Evolutionary conservation across 2,329 filamentous ascomycete species (phyloP).

Genomic region (Talaromyces rugulosus): DNA sequence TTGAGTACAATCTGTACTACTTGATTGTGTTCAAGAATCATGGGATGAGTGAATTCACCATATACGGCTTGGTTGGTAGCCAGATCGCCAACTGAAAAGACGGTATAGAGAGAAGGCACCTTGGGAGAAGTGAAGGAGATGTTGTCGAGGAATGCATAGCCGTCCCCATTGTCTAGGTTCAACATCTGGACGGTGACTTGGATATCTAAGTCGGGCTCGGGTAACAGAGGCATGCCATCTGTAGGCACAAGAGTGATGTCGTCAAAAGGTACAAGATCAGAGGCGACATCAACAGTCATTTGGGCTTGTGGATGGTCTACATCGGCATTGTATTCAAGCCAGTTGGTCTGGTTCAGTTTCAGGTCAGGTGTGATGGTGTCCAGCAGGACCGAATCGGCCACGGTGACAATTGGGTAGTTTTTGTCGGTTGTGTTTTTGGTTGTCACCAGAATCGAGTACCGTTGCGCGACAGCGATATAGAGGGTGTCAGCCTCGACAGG

Average conservation of each 20-base stretch:
- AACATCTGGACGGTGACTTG: conserved; percentile 65
- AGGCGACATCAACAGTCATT: conserved; percentile 20
- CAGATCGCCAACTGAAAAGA: conserved; percentile 53
- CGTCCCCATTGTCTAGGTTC: conserved; percentile 63
- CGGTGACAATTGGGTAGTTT: conserved; percentile 65
- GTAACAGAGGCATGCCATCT: conserved; percentile 59
- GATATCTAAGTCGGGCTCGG: conserved; percentile 51
- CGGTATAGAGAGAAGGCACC: conserved; percentile 74
- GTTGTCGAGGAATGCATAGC: conserved; percentile 70
- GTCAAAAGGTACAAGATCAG: conserved; percentile 63
- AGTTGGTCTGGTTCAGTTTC: conserved; percentile 47
- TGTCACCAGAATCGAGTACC: conserved; percentile 53
- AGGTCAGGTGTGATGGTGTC: conserved; percentile 32
- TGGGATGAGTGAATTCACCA: conserved; percentile 58
- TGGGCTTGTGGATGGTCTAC: conserved; percentile 25
- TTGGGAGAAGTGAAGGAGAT: conserved; percentile 69
- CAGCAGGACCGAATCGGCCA: conserved; percentile 25
- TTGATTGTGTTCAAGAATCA: conserved; percentile 34
- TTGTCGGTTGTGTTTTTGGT: conserved; percentile 57
- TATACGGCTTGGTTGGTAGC: conserved; percentile 59
- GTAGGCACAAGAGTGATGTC: conserved; percentile 67
- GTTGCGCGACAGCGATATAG: conserved; percentile 65
- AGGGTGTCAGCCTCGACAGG: conserved; percentile 57
- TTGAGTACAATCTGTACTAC: conserved; percentile 43
- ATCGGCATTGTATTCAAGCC: conserved; percentile 61